Evolutionary conservation across 2,329 filamentous ascomycete genomes (phyloP), one percentile per base, ranked within the genome.

Genomic region (Colletotrichum tofieldiae): DNA sequence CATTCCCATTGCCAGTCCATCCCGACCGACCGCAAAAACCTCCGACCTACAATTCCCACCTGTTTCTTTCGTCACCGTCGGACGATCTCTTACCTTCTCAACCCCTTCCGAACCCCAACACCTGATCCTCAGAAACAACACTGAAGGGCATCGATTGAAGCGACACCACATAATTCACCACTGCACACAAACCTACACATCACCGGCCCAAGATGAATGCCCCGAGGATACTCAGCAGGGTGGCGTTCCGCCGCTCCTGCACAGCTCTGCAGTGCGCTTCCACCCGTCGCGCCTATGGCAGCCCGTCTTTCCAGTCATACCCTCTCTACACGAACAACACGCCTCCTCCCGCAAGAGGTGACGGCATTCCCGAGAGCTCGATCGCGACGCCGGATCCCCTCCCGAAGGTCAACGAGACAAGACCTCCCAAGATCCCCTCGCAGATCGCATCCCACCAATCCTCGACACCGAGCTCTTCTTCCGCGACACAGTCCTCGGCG

Each of bases 391-490:
- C 86, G 37, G 79, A 84, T 43, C 76, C 80, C 23, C 78, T 88
- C 29, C 87, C 87, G n/a, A 79, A 82, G 72, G 83, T 87, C 56
- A 86, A 88, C 79, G 86, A 89, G 80, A 89, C 87, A 12, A 80
- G 86, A n/a, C 84, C 86, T 23, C 86, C 84, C 11, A 77, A 76
- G 76, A 71, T 78, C 70, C 69, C 72, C 49, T 70, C 74, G 43
- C 52, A 68, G 64, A 49, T 75, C 66, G 32, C 76, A 61, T 12
- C 41, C 65, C 60, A 58, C 32, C 66, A 47, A 43, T 41, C 20
- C 64, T 52, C 37, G 20, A 63, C 49, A 47, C 7, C n/a, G 73
- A 70, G 62, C 58, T 18, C 56, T 65, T 52, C 74, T 69, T 64
- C 76, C 58, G 49, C 69, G 56, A 39, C 70, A 39, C 39, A 75